Conservation (phyloP, 2,329 filamentous ascomycete species). For the Nemania abortiva region DNA sequence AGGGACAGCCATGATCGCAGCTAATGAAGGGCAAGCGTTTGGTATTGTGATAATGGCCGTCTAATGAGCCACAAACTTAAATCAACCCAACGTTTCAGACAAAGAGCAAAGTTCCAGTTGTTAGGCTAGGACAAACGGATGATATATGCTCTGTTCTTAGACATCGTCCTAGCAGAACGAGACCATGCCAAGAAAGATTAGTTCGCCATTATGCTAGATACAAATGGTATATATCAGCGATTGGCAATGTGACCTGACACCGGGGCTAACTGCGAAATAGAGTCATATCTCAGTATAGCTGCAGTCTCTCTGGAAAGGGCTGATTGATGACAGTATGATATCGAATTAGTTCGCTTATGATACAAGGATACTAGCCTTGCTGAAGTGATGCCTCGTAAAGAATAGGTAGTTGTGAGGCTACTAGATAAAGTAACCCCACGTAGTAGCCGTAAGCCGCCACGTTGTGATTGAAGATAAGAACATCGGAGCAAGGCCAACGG, state of each 20-base stretch:
- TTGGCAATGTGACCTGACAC: not conserved
- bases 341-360: not conserved
- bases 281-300: not conserved
- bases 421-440: not conserved
- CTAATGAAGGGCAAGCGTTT: slow-evolving; percentile 38
- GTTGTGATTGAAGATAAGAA: slow-evolving; percentile 3
- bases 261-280: not conserved
- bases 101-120: not conserved
- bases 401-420: not conserved
- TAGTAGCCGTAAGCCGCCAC: not conserved
- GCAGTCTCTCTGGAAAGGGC: not conserved
- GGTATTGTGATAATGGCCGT: slow-evolving; percentile 9
- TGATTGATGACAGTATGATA: not conserved
- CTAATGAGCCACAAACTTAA: slow-evolving; percentile 9
- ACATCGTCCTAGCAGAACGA: not conserved
- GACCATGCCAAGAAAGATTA: not conserved
- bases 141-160: not conserved
- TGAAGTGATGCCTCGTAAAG: not conserved
- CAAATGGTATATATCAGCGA: not conserved
- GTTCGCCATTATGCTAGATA: not conserved
- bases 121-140: slow-evolving; percentile 7
- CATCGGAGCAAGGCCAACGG: not conserved
- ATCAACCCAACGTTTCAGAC: not conserved
- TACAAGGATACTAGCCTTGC: not conserved
- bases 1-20: slow-evolving; percentile 38